These are phyloP conservation scores for Butyriboletus loyo DNA, from an alignment of 768 basidiomycete genomes.

Conservation along the genomic window DNA sequence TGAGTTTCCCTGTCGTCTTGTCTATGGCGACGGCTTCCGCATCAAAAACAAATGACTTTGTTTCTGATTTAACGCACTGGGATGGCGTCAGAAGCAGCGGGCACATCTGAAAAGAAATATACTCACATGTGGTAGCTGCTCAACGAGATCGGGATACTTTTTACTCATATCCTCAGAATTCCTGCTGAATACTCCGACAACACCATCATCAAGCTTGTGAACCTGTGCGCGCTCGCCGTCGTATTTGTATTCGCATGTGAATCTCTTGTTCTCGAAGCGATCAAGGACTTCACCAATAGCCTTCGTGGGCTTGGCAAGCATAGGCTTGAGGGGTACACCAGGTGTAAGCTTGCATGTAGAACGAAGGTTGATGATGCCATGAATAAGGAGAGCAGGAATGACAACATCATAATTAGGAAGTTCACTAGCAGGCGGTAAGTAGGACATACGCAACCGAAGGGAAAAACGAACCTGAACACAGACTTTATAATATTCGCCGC, in stretches of 20 bases:
- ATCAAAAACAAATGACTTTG: slow-evolving; percentile 91
- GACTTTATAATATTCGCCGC: slow-evolving; percentile 76
- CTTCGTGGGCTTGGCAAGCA: slow-evolving; percentile 99
- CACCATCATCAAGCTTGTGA: slow-evolving; percentile 79
- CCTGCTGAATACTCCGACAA: slow-evolving; percentile 88
- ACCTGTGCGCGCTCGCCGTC: slow-evolving; percentile 98
- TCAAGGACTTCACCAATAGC: slow-evolving; percentile 98
- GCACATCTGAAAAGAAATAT: not conserved
- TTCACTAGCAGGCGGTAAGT: slow-evolving; percentile 54
- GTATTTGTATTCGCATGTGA: slow-evolving; percentile 99
- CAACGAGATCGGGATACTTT: slow-evolving; percentile 98
- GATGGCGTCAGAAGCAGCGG: slow-evolving; percentile 1
- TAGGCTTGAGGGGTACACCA: slow-evolving; percentile 95
- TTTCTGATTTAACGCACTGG: slow-evolving; percentile 81
- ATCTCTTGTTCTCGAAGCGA: slow-evolving; percentile 90
- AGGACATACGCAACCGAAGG: not conserved
- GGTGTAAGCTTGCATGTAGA: slow-evolving; percentile 88
- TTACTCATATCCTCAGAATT: slow-evolving; percentile 99
- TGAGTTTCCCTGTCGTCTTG: slow-evolving; percentile 72
- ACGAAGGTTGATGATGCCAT: slow-evolving; percentile 67
- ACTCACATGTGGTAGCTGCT: slow-evolving; percentile 80
- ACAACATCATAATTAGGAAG: slow-evolving; percentile 90
- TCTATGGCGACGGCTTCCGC: slow-evolving; percentile 97
- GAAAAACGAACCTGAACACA: slow-evolving; percentile 75
- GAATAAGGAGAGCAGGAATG: slow-evolving; percentile 81